phyloP scores from a whole-genome alignment of 495 filamentous ascomycete genomes.

The Lichenothelia convexa region DNA sequence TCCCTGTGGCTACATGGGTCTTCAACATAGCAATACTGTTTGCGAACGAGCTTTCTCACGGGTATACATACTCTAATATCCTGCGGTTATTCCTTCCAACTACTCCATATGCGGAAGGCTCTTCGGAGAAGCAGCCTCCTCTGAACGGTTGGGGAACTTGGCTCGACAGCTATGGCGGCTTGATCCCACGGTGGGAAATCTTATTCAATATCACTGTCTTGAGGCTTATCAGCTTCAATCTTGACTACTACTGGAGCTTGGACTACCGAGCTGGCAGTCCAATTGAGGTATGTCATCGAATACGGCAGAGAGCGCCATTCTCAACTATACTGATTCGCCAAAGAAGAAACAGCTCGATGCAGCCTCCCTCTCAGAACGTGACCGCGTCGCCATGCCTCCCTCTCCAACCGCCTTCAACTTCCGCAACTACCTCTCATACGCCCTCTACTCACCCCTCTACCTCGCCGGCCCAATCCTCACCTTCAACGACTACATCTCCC shows the following conservation, averaged over 20 bases:
- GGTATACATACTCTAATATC: conserved; percentile 53
- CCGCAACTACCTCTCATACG: conserved; percentile 70
- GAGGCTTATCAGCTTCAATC: conserved; percentile 84
- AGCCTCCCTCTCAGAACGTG: conserved; percentile 64
- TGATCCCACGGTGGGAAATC: conserved; percentile 81
- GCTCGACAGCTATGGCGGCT: conserved; percentile 60
- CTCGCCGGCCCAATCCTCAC: conserved; percentile 84
- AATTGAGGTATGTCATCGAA: conserved; percentile 53
- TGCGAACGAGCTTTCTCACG: conserved; percentile 66
- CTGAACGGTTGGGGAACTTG: conserved; percentile 39
- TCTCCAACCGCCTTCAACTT: conserved; percentile 53
- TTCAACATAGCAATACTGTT: conserved; percentile 82
- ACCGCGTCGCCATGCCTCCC: conserved; percentile 63
- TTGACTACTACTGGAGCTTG: conserved; percentile 90
- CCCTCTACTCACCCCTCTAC: conserved; percentile 83
- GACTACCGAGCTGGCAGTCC: conserved; percentile 44
- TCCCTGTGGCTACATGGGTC: conserved; percentile 70
- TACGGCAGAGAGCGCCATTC: conserved; percentile 1
- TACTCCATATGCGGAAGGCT: conserved; percentile 16
- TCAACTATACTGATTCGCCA: conserved; percentile 36
- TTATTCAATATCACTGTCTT: conserved; percentile 95
- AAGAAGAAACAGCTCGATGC: conserved; percentile 99
- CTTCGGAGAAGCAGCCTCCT: conserved; percentile 19
- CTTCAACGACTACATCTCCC: conserved; percentile 96
- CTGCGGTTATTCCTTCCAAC: conserved; percentile 30